Conservation (phyloP, 2,329 filamentous ascomycete species). For the Nigrospora sphaerica region DNA sequence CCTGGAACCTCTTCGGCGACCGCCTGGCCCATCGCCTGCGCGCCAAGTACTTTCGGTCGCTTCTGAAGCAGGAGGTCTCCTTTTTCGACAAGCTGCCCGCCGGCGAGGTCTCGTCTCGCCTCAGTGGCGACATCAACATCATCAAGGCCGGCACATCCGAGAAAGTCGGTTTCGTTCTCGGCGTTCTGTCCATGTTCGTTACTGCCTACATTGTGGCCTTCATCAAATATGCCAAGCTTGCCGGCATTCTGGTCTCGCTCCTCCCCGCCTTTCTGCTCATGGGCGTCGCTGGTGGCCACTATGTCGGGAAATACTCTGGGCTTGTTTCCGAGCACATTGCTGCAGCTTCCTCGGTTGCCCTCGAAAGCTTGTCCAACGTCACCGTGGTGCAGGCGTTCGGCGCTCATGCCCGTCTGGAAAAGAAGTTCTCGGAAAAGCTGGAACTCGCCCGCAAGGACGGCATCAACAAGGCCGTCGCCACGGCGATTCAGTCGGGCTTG, state of each 20-base stretch:
- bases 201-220: constrained; percentile 56
- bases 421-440: constrained; percentile 42
- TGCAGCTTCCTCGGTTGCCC: constrained; percentile 46
- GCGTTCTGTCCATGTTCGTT: constrained; percentile 51
- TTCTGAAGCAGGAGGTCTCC: constrained; percentile 48
- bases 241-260: constrained; percentile 49
- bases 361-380: constrained; percentile 45
- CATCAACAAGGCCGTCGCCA: constrained; percentile 47
- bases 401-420: constrained; percentile 42
- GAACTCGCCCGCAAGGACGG: constrained; percentile 37
- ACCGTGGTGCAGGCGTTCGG: constrained; percentile 49
- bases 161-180: constrained; percentile 53
- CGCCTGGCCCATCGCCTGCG: constrained; percentile 49
- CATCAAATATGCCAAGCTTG: constrained; percentile 48
- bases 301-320: constrained; percentile 35
- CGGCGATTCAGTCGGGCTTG: constrained; percentile 52
- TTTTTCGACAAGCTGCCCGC: constrained; percentile 51
- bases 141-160: constrained; percentile 55
- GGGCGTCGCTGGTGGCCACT: constrained; percentile 43
- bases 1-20: constrained; percentile 51
- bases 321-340: constrained; percentile 38
- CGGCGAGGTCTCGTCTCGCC: constrained; percentile 48
- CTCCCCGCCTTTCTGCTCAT: constrained; percentile 50
- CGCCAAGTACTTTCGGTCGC: constrained; percentile 43
- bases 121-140: constrained; percentile 52